These are phyloP conservation scores for Dalechampia spathulata DNA, from an alignment of 441 rosid genomes.

Conservation along the genomic window DNA sequence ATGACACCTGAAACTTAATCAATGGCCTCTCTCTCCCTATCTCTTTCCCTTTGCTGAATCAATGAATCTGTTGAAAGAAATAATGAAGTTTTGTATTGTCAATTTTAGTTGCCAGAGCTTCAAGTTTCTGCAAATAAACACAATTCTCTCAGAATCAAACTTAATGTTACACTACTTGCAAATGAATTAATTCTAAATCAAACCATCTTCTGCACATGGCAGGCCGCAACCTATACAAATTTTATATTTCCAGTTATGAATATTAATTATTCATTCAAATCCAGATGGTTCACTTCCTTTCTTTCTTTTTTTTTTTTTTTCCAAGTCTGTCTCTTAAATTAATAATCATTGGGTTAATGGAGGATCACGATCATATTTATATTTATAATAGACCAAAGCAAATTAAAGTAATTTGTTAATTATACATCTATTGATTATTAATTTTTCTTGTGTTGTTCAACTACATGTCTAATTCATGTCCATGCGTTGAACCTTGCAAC, in stretches of 20 bases:
- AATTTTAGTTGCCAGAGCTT: background rate
- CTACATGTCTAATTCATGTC: background rate
- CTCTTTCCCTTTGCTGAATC: no score
- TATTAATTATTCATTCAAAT: background rate
- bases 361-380: background rate
- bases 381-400: no score
- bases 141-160: background rate
- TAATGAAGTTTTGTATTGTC: background rate
- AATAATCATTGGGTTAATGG: slow-evolving; percentile 13
- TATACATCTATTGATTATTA: background rate
- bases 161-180: background rate
- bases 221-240: background rate
- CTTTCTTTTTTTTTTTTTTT: no score
- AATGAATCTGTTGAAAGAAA: no score
- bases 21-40: no score
- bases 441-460: background rate
- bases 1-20: slow-evolving; percentile 8
- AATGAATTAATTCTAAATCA: background rate
- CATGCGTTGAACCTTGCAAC: slow-evolving; percentile 10
- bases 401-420: no score
- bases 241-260: background rate
- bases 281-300: slow-evolving; percentile 7
- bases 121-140: background rate
- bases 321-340: background rate
- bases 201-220: slow-evolving; percentile 13